phyloP scores from a whole-genome alignment of 2,329 filamentous ascomycete species.

The Epichloe festucae region DNA sequence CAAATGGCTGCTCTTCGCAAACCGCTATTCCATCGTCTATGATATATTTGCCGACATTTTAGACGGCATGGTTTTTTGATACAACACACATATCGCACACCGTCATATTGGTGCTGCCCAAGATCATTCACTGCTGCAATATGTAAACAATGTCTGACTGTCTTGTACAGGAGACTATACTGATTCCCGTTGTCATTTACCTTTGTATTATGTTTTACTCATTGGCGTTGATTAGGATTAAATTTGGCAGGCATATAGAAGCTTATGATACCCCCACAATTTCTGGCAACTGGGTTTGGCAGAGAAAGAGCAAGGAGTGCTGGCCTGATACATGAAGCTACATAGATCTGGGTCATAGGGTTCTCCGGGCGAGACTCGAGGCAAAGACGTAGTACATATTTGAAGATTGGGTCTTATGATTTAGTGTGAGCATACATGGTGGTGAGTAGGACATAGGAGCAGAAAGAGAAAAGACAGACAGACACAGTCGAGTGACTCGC shows the following conservation, averaged over 20 bases:
- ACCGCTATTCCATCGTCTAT: not conserved
- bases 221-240: not conserved
- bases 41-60: not conserved
- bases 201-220: not conserved
- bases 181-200: not conserved
- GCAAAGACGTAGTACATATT: no score
- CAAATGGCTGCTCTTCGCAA: not conserved
- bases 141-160: not conserved
- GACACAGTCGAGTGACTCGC: no score
- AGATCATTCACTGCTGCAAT: no score
- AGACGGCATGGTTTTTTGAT: not conserved
- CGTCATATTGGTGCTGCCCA: not conserved
- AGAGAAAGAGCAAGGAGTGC: not conserved
- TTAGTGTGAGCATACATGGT: no score
- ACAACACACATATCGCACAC: not conserved
- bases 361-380: no score
- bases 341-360: no score
- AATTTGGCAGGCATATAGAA: not conserved
- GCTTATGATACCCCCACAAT: slow-evolving; percentile 4
- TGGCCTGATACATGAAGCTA: no score
- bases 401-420: no score
- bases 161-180: not conserved
- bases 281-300: not conserved
- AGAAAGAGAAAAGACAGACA: no score
- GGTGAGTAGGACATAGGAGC: no score